A percentile compares a stretch with the other conserved stretches of the same genome.
Conservation (phyloP, 192 early-diverging fungal species). For the Entomortierella parvispora region DNA sequence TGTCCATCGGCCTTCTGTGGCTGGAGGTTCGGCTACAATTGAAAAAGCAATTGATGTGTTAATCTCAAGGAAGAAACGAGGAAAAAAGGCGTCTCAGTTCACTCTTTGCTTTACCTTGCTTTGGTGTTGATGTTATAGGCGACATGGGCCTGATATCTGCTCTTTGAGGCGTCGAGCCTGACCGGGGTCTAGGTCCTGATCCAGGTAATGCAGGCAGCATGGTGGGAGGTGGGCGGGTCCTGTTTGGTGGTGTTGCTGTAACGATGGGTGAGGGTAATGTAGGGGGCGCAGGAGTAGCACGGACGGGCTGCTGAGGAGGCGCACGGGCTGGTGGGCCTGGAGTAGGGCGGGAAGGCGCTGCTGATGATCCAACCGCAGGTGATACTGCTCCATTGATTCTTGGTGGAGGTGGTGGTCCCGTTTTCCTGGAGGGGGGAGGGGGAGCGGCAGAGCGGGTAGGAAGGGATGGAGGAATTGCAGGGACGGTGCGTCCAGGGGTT, state of each 20-base stretch:
- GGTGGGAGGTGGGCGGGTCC: slow-evolving; percentile 27
- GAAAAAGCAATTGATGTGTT: background rate
- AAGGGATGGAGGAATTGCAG: slow-evolving; percentile 23
- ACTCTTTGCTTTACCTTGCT: slow-evolving; percentile 8
- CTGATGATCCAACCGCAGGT: slow-evolving; percentile 17
- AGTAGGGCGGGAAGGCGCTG: slow-evolving; percentile 32
- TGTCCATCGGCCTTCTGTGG: slow-evolving; percentile 57
- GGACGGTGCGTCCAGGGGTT: slow-evolving; percentile 27
- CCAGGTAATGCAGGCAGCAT: slow-evolving; percentile 21
- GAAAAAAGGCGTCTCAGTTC: background rate
- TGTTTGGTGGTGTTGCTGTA: slow-evolving; percentile 19
- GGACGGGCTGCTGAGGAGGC: slow-evolving; percentile 25
- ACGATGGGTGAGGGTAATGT: slow-evolving; percentile 7
- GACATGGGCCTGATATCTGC: slow-evolving; percentile 24
- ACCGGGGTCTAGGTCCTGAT: slow-evolving; percentile 18
- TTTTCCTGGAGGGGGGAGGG: slow-evolving; percentile 24
- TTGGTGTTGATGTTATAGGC: slow-evolving; percentile 8
- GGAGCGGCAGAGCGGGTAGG: slow-evolving; percentile 18
- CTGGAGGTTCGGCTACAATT: slow-evolving; percentile 46
- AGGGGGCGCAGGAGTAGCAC: slow-evolving; percentile 28
- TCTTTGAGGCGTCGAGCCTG: slow-evolving; percentile 30
- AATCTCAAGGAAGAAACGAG: background rate
- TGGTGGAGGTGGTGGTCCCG: slow-evolving; percentile 28
- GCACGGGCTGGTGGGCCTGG: slow-evolving; percentile 26
- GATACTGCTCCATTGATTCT: slow-evolving; percentile 30